Percentiles rank a stretch among this genome's conserved stretches.
Evolutionary conservation across 2,329 filamentous ascomycete genomes (phyloP).

Genomic region (Colletotrichum eremochloae): DNA sequence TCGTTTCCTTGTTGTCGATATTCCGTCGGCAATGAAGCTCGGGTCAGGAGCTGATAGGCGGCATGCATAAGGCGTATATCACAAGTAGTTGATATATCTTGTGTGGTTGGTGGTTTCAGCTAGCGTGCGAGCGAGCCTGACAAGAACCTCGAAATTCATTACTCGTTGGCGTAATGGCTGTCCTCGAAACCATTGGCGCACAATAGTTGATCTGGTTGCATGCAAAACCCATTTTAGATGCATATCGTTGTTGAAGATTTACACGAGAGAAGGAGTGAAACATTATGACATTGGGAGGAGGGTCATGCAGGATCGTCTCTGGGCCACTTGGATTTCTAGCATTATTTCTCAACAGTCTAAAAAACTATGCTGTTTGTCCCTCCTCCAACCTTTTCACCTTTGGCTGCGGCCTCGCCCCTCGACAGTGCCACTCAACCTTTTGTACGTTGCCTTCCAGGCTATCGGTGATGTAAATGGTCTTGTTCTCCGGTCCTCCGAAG

Average conservation of each 20-base stretch:
- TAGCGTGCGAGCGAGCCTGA: neutral
- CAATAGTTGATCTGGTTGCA: neutral
- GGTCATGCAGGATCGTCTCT: neutral
- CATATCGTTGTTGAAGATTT: neutral
- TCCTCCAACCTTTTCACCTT: neutral
- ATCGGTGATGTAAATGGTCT: slow-evolving; percentile 57
- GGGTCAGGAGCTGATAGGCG: neutral
- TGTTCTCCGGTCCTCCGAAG: slow-evolving; percentile 54
- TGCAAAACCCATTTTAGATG: too few species aligned
- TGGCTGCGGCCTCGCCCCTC: slow-evolving; percentile 41
- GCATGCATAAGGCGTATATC: neutral
- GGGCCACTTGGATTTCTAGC: neutral
- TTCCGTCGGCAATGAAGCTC: neutral
- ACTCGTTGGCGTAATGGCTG: neutral
- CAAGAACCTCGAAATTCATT: neutral
- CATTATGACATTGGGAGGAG: neutral
- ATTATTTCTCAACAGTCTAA: neutral
- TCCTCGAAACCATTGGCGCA: neutral
- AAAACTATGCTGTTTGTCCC: too few species aligned
- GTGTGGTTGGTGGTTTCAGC: neutral
- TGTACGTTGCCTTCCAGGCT: slow-evolving; percentile 55
- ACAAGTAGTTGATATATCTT: neutral
- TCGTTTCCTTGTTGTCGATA: neutral
- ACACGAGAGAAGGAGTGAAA: neutral
- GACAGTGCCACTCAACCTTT: slow-evolving; percentile 51